phyloP scores from a whole-genome alignment of 495 filamentous ascomycete genomes.

The Tuber magnatum region DNA sequence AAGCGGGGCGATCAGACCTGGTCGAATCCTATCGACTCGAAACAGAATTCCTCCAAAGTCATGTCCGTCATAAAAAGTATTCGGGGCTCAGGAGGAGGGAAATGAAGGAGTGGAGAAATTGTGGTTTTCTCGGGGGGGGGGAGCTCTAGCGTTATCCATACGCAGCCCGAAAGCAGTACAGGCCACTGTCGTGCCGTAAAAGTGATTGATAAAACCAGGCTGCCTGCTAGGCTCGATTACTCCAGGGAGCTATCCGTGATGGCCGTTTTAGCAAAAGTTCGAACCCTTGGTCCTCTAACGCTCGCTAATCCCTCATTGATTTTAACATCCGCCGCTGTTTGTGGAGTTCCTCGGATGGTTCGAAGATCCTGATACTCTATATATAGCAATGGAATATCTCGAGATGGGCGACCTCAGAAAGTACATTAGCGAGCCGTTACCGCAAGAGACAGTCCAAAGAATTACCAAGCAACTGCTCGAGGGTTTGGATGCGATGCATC shows the following conservation, averaged over 20 bases:
- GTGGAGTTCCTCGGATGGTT: conserved; percentile 14
- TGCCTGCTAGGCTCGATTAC: neutral
- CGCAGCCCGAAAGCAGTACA: neutral
- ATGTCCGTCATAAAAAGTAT: too few species aligned
- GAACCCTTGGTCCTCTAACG: neutral
- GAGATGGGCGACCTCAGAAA: conserved; percentile 9
- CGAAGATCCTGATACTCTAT: conserved; percentile 3
- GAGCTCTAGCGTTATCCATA: neutral
- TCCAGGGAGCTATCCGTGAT: neutral
- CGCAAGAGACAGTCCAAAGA: neutral
- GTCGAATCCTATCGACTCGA: too few species aligned
- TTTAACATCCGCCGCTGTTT: conserved; percentile 4
- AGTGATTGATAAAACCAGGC: neutral
- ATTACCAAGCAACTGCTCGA: conserved; percentile 11
- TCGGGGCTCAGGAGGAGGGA: too few species aligned
- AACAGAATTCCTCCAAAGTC: too few species aligned
- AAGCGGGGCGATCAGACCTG: too few species aligned
- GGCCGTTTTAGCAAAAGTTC: neutral
- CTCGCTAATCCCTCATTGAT: neutral
- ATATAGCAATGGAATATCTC: conserved; percentile 11
- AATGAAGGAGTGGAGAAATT: too few species aligned
- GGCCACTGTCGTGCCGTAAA: neutral
- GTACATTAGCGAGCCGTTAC: neutral
- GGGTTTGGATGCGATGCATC: conserved; percentile 8
- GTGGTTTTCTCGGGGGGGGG: too few species aligned